Evolutionary conservation across 2,329 filamentous ascomycete genomes (phyloP).

Genomic region (Curvularia lunata): DNA sequence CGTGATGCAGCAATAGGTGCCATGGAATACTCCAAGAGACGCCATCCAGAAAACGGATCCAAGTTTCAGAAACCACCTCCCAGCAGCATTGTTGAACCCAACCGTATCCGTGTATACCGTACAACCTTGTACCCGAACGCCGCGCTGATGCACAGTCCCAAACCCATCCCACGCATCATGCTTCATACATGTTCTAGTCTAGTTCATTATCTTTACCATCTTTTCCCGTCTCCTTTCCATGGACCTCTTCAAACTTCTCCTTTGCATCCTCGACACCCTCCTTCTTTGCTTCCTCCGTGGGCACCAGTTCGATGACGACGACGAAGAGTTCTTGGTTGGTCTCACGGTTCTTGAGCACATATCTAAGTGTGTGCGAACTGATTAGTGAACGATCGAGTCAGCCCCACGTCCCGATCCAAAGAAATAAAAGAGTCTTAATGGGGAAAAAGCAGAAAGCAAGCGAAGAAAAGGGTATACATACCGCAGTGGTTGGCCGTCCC

Average conservation of each 20-base stretch:
- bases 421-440: neutral
- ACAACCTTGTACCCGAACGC: slow-evolving; percentile 7
- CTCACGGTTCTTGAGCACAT: slow-evolving; percentile 82
- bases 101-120: neutral
- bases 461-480: slow-evolving; percentile 48
- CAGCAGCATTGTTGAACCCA: neutral
- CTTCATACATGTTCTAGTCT: slow-evolving; percentile 16
- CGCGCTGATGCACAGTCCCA: slow-evolving; percentile 5
- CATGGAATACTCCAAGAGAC: neutral
- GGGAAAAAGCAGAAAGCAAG: neutral
- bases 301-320: slow-evolving; percentile 78
- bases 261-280: slow-evolving; percentile 29
- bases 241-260: slow-evolving; percentile 34
- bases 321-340: slow-evolving; percentile 81
- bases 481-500: slow-evolving; percentile 79
- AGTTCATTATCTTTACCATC: slow-evolving; percentile 28
- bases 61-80: neutral
- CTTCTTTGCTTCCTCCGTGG: slow-evolving; percentile 63
- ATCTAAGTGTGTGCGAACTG: slow-evolving; percentile 85
- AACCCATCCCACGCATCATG: neutral
- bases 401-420: slow-evolving; percentile 14
- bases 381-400: slow-evolving; percentile 34
- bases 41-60: neutral
- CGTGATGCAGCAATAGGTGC: neutral
- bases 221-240: slow-evolving; percentile 29